Evolutionary conservation across 352 stramenopile species (phyloP), one percentile per base, ranked within the genome.

Genomic region (Pythium aquatile): DNA sequence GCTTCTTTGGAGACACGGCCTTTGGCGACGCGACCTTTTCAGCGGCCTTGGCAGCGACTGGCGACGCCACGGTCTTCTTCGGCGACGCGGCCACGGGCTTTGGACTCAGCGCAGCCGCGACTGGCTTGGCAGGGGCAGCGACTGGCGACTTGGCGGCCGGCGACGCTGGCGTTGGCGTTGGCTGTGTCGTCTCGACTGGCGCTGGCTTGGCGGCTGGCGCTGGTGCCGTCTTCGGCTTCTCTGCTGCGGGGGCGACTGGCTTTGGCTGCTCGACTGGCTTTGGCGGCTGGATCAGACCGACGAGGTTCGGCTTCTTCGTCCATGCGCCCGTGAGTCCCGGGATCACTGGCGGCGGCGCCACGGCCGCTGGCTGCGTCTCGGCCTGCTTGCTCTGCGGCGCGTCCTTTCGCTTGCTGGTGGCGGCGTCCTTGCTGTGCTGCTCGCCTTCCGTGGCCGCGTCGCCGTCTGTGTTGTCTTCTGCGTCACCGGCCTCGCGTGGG

Each of bases 381-480:
- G 72, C 69, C 56, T 86, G 66, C 56, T 73, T 68, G 61, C 35
- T 44, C 29, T 52, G 77, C 37, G 66, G 55, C 42, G 58, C 33
- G 46, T 47, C 30, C 77, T 77, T 65, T 85, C 85, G 47, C 53
- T 44, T 55, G 64, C 29, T 1, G 68, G 63, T 5, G 72, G 76
- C 48, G 61, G 47, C 30, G 28, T 61, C 48, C 58, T 53, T 54
- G 47, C 13, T 33, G 26, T 54, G 26, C 10, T 52, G 47, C 5
- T 24, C n/a, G 24, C 37, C 40, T 32, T 81, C 70, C n/a, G 69
- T 70, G n/a, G 64, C 58, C 26, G 52, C 69, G 33, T 66, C 75
- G 47, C 24, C 47, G 26, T 95, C 81, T 51, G 72, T 70, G 20
- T 66, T 61, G 54, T 69, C 78, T 33, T 91, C 78, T 32, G 88